Evolutionary conservation across 306 rosid species (phyloP), one percentile per base, ranked within the genome.

Genomic region (Canavalia ensiformis): DNA sequence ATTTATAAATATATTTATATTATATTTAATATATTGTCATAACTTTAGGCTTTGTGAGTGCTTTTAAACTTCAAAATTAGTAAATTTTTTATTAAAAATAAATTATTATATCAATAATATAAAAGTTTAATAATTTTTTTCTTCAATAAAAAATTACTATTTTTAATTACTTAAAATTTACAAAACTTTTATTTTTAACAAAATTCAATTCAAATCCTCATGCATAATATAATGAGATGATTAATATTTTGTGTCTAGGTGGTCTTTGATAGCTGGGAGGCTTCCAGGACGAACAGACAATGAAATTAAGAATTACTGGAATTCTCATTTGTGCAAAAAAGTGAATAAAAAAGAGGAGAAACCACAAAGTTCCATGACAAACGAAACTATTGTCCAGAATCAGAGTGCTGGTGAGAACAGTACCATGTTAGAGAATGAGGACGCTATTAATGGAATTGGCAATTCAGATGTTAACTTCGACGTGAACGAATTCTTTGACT

Each of bases 261-360:
- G 94, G 94, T 89, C 94, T 0, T 72, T 90, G 82, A 90, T 90
- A n/a, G 94, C 94, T 1, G 94, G 94, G 30, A 82, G 94, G 51
- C 91, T 90, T 72, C 94, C 94, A 0, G 94, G 94, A 2, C 85
- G 92, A 85, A 90, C 94, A 45, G 92, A 90, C 85, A 90, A 89
- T 55, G 92, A 90, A 86, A 90, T 90, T 1, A 90, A 90, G 76
- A 90, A 90, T 29, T 88, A 90, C 1, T 90, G 94, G 94, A 90
- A 90, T 87, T 90, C 94, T 82, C 92, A 89, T 89, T 89, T 90
- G 89, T 82, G 91, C 85, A 90, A 85, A 78, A 90, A 90, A 75
- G 73, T 81, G 0, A 85, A 69, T 75, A 52, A 62, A 0, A 64
- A 72, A 44, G 83, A 74, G 57, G 72, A 74, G 68, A 68, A 78